A percentile compares a stretch with the other conserved stretches of the same genome.
Conservation (phyloP, 1,139 yeast species). For the Protomyces gravidus region DNA sequence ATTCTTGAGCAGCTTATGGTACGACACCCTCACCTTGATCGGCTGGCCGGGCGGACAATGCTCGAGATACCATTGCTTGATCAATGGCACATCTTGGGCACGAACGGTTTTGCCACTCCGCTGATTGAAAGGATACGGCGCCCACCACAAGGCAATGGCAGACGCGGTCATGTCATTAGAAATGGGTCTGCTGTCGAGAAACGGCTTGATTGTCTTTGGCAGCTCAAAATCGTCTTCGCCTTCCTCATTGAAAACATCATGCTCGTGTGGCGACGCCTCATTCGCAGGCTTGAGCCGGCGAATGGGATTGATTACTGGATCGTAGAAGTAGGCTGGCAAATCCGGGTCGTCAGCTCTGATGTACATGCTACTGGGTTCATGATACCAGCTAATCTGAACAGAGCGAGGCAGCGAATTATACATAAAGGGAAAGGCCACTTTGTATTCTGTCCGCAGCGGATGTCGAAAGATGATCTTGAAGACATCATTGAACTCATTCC, state of each 20-base stretch:
- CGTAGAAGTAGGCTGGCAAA: conserved; percentile 56
- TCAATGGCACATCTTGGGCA: conserved; percentile 84
- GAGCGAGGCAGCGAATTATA: conserved; percentile 74
- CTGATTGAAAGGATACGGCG: conserved; percentile 80
- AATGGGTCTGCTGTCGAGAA: conserved; percentile 47
- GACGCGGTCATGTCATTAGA: conserved; percentile 51
- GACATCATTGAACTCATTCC: conserved; percentile 81
- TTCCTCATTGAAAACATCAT: conserved; percentile 37
- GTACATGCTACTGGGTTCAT: conserved; percentile 54
- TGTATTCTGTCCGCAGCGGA: conserved; percentile 74
- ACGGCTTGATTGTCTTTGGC: conserved; percentile 48
- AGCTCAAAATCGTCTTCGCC: conserved; percentile 44
- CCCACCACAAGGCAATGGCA: conserved; percentile 66
- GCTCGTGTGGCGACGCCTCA: conserved; percentile 35
- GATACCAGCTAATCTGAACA: conserved; percentile 59
- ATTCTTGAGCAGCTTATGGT: conserved; percentile 76
- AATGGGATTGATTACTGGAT: conserved; percentile 56
- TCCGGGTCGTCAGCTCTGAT: conserved; percentile 50
- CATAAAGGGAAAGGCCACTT: conserved; percentile 77
- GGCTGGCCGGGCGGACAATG: conserved; percentile 62
- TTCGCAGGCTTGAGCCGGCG: conserved; percentile 38
- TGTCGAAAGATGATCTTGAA: conserved; percentile 79
- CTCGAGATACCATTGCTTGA: conserved; percentile 76
- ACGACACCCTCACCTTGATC: conserved; percentile 74
- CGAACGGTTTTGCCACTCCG: conserved; percentile 67